These are phyloP conservation scores for Dichotomocladium elegans DNA, from an alignment of 371 early-diverging fungal species.

Conservation along the genomic window DNA sequence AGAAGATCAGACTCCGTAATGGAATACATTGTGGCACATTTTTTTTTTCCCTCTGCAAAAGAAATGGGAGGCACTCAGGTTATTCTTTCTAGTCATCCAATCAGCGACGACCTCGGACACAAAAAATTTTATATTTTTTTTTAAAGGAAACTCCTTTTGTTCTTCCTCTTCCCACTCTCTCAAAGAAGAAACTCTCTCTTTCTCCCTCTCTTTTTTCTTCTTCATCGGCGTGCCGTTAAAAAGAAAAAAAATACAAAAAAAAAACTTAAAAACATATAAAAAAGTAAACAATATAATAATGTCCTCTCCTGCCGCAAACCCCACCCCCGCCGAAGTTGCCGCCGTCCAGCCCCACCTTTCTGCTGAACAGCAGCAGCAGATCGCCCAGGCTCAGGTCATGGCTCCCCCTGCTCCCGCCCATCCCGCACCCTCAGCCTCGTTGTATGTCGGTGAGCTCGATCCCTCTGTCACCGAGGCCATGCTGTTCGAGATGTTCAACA, in stretches of 20 bases:
- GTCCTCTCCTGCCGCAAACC: slow-evolving; percentile 49
- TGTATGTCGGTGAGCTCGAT: slow-evolving; percentile 91
- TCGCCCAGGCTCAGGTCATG: slow-evolving; percentile 44
- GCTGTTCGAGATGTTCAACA: slow-evolving; percentile 96
- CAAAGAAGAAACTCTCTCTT: background rate
- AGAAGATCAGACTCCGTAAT: too few species aligned
- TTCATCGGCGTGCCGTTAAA: background rate
- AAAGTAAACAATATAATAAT: slow-evolving; percentile 12
- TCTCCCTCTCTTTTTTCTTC: background rate
- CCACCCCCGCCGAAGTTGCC: slow-evolving; percentile 47
- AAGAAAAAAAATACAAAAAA: background rate
- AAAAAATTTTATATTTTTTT: too few species aligned
- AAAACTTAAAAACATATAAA: background rate
- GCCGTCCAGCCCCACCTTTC: slow-evolving; percentile 38
- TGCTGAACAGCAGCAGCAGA: slow-evolving; percentile 63
- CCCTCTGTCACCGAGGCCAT: slow-evolving; percentile 95
- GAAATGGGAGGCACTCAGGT: too few species aligned
- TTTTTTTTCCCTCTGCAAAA: too few species aligned
- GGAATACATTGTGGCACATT: too few species aligned
- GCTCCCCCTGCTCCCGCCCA: slow-evolving; percentile 35
- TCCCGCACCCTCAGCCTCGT: slow-evolving; percentile 48
- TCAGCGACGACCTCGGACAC: too few species aligned
- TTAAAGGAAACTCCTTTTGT: too few species aligned
- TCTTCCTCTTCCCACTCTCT: background rate
- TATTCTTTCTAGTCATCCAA: too few species aligned